Conservation (phyloP, 306 rosid genomes). For the Purshia tridentata region DNA sequence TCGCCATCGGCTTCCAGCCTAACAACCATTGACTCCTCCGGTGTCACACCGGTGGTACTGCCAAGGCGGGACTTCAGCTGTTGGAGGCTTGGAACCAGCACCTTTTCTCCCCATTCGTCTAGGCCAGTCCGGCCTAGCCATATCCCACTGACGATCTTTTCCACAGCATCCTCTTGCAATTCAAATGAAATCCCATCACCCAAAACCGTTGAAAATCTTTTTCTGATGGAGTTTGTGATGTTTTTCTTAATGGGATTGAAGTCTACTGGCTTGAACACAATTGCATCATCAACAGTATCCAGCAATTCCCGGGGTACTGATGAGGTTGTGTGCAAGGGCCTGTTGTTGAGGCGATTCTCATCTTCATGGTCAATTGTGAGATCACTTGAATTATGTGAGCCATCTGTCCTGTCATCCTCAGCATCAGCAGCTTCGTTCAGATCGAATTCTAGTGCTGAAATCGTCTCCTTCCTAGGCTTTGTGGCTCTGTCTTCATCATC, state of each 20-base stretch:
- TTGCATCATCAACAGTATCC: conserved; percentile 63
- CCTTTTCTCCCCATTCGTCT: conserved; percentile 78
- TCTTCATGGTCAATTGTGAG: conserved; percentile 73
- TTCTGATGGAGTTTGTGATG: conserved; percentile 44
- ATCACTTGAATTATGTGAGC: conserved; percentile 89
- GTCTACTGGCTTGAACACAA: conserved; percentile 79
- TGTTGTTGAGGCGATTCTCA: conserved; percentile 44
- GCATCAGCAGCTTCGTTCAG: conserved; percentile 71
- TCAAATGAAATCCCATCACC: conserved; percentile 64
- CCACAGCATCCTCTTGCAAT: conserved; percentile 69
- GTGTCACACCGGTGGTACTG: background rate
- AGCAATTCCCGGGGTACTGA: conserved; percentile 51
- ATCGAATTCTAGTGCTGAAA: conserved; percentile 62
- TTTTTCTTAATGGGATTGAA: conserved; percentile 41
- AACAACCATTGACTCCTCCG: conserved; percentile 46
- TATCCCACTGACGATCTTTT: conserved; percentile 71
- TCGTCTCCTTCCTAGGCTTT: conserved; percentile 55
- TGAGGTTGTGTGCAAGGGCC: conserved; percentile 27
- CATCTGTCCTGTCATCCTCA: conserved; percentile 70
- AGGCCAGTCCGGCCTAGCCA: conserved; percentile 72
- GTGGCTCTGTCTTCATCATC: conserved; percentile 54
- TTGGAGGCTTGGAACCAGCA: conserved; percentile 68
- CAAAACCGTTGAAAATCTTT: conserved; percentile 49
- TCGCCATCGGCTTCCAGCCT: conserved; percentile 66
- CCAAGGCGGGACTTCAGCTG: conserved; percentile 50